Evolutionary conservation across 2,329 filamentous ascomycete genomes (phyloP).

Genomic region (Cladophialophora carrionii): DNA sequence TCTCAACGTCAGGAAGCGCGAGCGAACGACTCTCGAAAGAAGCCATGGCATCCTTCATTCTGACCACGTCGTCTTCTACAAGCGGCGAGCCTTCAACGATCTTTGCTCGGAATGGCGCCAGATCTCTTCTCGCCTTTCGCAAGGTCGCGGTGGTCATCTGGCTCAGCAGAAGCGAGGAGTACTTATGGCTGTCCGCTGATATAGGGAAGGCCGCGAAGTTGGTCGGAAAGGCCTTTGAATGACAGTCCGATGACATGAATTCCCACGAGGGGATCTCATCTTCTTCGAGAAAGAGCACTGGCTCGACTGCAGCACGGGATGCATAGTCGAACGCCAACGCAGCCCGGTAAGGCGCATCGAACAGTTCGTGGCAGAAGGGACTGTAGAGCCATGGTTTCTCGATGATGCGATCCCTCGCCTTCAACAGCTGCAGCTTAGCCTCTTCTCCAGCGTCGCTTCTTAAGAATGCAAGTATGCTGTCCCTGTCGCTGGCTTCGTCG

Average conservation of each 20-base stretch:
- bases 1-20: conserved; percentile 4
- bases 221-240: background rate
- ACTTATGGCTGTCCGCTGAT: background rate
- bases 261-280: conserved; percentile 16
- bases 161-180: conserved; percentile 13
- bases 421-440: conserved; percentile 5
- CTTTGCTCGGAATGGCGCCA: conserved; percentile 5
- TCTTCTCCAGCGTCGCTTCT: conserved; percentile 3
- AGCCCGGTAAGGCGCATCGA: conserved; percentile 7
- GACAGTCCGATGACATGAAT: conserved; percentile 6
- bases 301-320: background rate
- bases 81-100: background rate
- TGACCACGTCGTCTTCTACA: background rate
- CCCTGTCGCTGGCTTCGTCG: conserved; percentile 16
- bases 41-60: background rate
- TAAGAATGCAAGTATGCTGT: conserved; percentile 7
- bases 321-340: conserved; percentile 3
- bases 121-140: background rate
- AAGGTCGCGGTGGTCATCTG: background rate
- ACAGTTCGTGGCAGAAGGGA: conserved; percentile 16
- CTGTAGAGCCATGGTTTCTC: conserved; percentile 17
- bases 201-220: conserved; percentile 4
- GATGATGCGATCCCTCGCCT: conserved; percentile 12
- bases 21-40: conserved; percentile 13
- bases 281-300: conserved; percentile 15